These are phyloP conservation scores for Candida sp. DNA, from an alignment of 1,139 yeast species.

Conservation along the genomic window DNA sequence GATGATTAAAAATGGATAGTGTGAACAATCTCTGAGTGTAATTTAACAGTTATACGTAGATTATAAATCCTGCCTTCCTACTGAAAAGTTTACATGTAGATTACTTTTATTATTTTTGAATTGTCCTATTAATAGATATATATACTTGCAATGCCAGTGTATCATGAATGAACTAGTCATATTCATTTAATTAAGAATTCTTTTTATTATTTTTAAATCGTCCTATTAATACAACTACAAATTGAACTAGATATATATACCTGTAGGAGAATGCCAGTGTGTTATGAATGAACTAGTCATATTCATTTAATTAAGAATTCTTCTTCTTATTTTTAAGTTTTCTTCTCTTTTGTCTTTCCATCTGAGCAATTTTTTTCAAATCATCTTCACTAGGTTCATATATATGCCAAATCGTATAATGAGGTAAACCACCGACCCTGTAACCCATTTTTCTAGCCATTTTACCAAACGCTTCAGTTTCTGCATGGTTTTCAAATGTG, in stretches of 20 bases:
- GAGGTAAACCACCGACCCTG: slow-evolving; percentile 82
- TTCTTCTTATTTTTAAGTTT: slow-evolving; percentile 14
- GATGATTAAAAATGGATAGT: slow-evolving; percentile 45
- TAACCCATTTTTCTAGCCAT: slow-evolving; percentile 81
- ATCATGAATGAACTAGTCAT: background rate
- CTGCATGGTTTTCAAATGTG: slow-evolving; percentile 86
- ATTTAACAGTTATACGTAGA: slow-evolving; percentile 40
- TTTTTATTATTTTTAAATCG: slow-evolving; percentile 14
- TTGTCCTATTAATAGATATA: slow-evolving; percentile 19
- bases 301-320: background rate
- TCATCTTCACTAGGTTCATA: slow-evolving; percentile 94
- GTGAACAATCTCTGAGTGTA: slow-evolving; percentile 54
- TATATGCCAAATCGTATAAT: slow-evolving; percentile 86
- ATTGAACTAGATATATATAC: background rate
- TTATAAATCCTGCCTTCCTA: slow-evolving; percentile 55
- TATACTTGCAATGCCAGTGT: slow-evolving; percentile 1
- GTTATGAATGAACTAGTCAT: background rate
- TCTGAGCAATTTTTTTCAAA: slow-evolving; percentile 64
- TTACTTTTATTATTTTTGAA: slow-evolving; percentile 11
- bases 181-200: background rate
- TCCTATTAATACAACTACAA: slow-evolving; percentile 17
- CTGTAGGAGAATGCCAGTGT: slow-evolving; percentile 1
- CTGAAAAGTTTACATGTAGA: slow-evolving; percentile 24
- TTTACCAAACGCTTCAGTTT: slow-evolving; percentile 90
- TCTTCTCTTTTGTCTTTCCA: slow-evolving; percentile 68